Evolutionary conservation across 1,284 basidiomycete genomes (phyloP).

Genomic region (Phellopilus nigrolimitatus): DNA sequence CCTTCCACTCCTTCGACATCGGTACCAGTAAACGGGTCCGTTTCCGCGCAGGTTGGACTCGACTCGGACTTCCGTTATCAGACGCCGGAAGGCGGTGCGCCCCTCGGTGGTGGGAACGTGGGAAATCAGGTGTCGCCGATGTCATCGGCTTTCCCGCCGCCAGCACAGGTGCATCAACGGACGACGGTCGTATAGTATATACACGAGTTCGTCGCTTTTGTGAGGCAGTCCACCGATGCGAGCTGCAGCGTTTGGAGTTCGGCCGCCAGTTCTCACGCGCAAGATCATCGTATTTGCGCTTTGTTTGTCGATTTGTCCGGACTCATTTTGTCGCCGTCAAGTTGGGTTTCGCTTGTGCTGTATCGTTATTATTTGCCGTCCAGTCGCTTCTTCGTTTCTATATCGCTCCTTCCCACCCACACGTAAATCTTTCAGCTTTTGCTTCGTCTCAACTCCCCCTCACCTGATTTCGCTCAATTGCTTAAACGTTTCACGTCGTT

Average conservation of each 20-base stretch:
- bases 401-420: not conserved
- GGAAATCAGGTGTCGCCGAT: constrained; percentile 23
- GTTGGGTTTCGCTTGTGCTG: constrained; percentile 9
- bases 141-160: constrained; percentile 23
- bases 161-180: constrained; percentile 14
- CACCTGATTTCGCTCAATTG: no score
- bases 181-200: constrained; percentile 13
- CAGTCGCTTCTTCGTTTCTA: not conserved
- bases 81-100: constrained; percentile 8
- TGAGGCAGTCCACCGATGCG: no score
- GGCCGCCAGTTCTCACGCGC: not conserved
- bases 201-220: no score
- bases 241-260: no score
- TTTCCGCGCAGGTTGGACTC: constrained; percentile 6
- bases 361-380: constrained; percentile 16
- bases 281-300: not conserved
- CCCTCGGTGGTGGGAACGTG: not conserved
- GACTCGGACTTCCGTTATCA: constrained; percentile 20
- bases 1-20: constrained; percentile 22
- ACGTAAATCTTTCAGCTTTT: no score
- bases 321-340: not conserved
- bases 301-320: constrained; percentile 3
- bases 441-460: not conserved
- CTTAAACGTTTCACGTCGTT: not conserved
- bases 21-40: constrained; percentile 14